These are phyloP conservation scores for Musa acuminata DNA, from an alignment of 176 grass and related monocot species.

Conservation along the genomic window DNA sequence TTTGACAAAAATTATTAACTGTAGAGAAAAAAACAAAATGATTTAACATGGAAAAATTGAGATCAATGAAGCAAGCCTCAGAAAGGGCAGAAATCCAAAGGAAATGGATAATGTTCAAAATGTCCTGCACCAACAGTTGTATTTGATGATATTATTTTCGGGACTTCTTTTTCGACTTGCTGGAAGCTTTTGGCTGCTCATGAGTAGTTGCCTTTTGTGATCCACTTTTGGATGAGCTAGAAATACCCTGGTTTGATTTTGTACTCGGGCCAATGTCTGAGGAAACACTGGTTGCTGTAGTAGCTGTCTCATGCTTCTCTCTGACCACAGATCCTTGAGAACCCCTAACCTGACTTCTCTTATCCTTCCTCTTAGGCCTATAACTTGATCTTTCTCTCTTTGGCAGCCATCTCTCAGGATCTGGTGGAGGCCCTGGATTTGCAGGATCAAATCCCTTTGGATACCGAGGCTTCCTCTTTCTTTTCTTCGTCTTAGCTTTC, in stretches of 20 bases:
- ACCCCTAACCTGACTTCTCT: constrained; percentile 78
- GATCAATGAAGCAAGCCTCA: background rate
- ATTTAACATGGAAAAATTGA: no score
- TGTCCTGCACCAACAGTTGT: background rate
- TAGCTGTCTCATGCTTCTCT: constrained; percentile 50
- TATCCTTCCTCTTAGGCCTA: constrained; percentile 86
- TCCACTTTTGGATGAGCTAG: constrained; percentile 33
- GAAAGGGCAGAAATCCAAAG: background rate
- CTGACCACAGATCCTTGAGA: constrained; percentile 69
- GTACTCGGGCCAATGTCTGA: constrained; percentile 6
- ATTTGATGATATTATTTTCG: constrained; percentile 28
- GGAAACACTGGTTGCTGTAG: constrained; percentile 15
- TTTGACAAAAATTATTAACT: no score
- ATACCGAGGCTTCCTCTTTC: constrained; percentile 77
- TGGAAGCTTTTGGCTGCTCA: constrained; percentile 46
- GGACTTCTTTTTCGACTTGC: constrained; percentile 71
- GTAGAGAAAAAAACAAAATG: no score
- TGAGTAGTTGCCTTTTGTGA: constrained; percentile 17
- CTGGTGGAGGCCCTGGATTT: constrained; percentile 70
- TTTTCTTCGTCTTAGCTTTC: constrained; percentile 76
- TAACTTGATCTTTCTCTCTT: constrained; percentile 84
- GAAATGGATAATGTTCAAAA: background rate
- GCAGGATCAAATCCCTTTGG: constrained; percentile 80
- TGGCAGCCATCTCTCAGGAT: constrained; percentile 88
- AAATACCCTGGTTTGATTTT: constrained; percentile 32